Conservation (phyloP, 495 filamentous ascomycete species). For the Penicillium manginii region DNA sequence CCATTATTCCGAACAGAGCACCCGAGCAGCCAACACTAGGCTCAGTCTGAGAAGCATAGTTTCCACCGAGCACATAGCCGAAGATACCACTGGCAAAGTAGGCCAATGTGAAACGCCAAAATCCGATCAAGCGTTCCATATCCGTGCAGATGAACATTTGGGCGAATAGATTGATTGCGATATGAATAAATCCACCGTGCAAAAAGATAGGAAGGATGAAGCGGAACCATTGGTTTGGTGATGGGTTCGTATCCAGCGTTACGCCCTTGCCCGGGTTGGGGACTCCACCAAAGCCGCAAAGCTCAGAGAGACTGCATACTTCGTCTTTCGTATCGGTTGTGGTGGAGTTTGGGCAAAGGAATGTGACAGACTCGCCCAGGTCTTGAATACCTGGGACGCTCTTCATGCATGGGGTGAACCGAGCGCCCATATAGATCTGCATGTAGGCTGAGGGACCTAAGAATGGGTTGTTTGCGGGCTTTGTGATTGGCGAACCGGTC, state of each 20-base stretch:
- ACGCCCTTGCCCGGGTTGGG: conserved; percentile 56
- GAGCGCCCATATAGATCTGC: conserved; percentile 94
- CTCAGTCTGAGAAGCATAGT: conserved; percentile 79
- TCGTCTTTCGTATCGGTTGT: conserved; percentile 50
- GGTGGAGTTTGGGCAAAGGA: conserved; percentile 79
- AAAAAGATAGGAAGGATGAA: conserved; percentile 97
- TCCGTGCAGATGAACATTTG: conserved; percentile 86
- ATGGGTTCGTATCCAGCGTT: conserved; percentile 46
- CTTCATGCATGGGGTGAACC: conserved; percentile 95
- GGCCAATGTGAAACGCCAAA: conserved; percentile 81
- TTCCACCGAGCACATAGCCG: conserved; percentile 93
- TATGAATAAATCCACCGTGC: conserved; percentile 91
- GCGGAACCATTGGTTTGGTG: conserved; percentile 93
- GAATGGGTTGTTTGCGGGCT: conserved; percentile 92
- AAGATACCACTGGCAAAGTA: conserved; percentile 94
- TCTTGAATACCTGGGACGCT: conserved; percentile 69
- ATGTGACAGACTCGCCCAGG: conserved; percentile 52
- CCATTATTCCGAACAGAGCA: conserved; percentile 86
- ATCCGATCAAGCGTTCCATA: conserved; percentile 87
- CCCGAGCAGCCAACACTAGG: conserved; percentile 89
- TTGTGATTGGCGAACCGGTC: conserved; percentile 72
- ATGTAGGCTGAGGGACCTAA: conserved; percentile 90
- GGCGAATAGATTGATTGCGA: conserved; percentile 90
- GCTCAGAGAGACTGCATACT: conserved; percentile 70
- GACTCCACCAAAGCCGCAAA: conserved; percentile 81